These are phyloP conservation scores for Gonium pectorale DNA, from an alignment of 139 green algal species.

Conservation along the genomic window DNA sequence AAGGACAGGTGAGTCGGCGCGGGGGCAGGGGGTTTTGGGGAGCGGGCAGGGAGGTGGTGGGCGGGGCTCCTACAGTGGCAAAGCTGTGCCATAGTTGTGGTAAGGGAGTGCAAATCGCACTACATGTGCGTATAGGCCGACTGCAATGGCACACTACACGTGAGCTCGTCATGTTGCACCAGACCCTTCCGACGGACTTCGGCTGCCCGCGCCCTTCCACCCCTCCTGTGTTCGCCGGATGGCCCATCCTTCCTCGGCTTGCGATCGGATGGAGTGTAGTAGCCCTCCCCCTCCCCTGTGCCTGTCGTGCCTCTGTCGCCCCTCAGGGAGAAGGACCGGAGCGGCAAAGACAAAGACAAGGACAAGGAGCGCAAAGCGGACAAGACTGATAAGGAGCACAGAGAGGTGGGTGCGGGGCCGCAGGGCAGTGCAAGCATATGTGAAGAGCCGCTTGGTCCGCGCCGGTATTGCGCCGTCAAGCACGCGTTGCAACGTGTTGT, in stretches of 20 bases:
- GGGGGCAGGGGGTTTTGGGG: neutral
- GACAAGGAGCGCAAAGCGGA: conserved; percentile 5
- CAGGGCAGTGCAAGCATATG: neutral
- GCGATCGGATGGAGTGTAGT: neutral
- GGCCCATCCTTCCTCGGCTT: neutral
- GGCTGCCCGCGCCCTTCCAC: neutral
- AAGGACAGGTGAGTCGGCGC: conserved; percentile 35
- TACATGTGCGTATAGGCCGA: no score
- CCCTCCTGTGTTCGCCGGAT: no score
- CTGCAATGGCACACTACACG: no score
- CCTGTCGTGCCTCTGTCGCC: no score
- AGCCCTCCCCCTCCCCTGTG: neutral
- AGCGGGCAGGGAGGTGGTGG: neutral
- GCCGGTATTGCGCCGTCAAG: neutral
- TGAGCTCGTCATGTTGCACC: neutral
- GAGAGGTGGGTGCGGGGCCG: neutral
- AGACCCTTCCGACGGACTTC: no score
- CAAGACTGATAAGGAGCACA: neutral
- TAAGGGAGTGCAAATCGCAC: no score
- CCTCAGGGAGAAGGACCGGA: conserved; percentile 30
- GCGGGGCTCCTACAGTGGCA: no score
- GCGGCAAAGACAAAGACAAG: conserved; percentile 19
- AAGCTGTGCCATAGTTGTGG: no score
- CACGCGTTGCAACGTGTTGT: neutral
- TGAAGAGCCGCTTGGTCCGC: neutral